These are phyloP conservation scores for Penicillium sp. DNA, from an alignment of 2,329 filamentous ascomycete species.

Conservation along the genomic window DNA sequence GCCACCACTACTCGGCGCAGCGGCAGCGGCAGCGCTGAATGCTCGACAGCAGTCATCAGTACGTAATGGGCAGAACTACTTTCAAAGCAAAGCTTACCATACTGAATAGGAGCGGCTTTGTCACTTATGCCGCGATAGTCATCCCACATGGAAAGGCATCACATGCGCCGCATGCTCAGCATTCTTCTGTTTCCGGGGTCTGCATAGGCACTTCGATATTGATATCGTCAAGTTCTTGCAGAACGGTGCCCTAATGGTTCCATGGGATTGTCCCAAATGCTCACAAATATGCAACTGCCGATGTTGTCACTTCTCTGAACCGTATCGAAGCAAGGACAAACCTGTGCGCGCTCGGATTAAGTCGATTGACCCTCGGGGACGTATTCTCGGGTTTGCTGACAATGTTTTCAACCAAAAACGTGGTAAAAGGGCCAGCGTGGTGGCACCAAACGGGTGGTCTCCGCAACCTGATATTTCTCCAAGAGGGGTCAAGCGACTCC, in stretches of 20 bases:
- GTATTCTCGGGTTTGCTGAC: slow-evolving; percentile 41
- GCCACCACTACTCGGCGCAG: slow-evolving; percentile 25
- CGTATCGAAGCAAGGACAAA: slow-evolving; percentile 41
- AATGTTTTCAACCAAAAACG: slow-evolving; percentile 45
- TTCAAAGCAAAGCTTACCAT: not conserved
- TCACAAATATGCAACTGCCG: slow-evolving; percentile 41
- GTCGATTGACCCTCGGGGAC: slow-evolving; percentile 38
- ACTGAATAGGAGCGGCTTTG: slow-evolving; percentile 36
- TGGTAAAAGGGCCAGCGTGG: slow-evolving; percentile 25
- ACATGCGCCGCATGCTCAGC: slow-evolving; percentile 39
- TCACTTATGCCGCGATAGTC: slow-evolving; percentile 42
- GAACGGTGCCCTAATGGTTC: slow-evolving; percentile 21
- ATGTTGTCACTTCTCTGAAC: slow-evolving; percentile 40
- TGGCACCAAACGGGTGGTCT: slow-evolving; percentile 14
- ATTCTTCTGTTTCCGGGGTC: slow-evolving; percentile 43
- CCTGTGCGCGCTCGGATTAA: slow-evolving; percentile 39
- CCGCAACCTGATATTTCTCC: slow-evolving; percentile 1
- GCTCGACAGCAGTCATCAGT: slow-evolving; percentile 28
- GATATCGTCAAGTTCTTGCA: slow-evolving; percentile 37
- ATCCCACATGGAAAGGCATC: slow-evolving; percentile 42
- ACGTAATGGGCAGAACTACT: slow-evolving; percentile 23
- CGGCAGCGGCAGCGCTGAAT: slow-evolving; percentile 32
- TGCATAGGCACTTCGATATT: slow-evolving; percentile 43
- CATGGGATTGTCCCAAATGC: slow-evolving; percentile 43
- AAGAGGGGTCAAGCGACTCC: slow-evolving; percentile 19